These are phyloP conservation scores for Irpex sp. DNA, from an alignment of 1,284 basidiomycete species.

Conservation along the genomic window DNA sequence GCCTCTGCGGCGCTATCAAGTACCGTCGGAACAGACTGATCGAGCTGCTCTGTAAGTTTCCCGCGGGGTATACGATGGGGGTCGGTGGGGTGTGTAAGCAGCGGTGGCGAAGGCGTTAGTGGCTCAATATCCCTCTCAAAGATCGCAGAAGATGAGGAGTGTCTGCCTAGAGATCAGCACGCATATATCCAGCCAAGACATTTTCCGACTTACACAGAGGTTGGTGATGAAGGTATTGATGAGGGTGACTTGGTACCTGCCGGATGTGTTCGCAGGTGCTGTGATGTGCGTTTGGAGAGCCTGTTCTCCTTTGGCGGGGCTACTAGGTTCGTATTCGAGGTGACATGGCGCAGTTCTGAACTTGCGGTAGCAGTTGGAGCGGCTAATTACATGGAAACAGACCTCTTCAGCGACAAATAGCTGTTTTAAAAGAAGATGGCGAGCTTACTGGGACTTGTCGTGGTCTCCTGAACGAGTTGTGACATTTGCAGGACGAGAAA, in stretches of 20 bases:
- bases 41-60: conserved; percentile 63
- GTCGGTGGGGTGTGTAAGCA: conserved; percentile 39
- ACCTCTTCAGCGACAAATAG: not conserved
- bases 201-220: conserved; percentile 53
- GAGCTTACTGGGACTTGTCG: not conserved
- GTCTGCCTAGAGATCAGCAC: conserved; percentile 33
- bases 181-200: conserved; percentile 7
- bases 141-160: conserved; percentile 74
- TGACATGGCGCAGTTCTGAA: conserved; percentile 38
- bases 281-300: conserved; percentile 36
- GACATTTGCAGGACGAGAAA: conserved; percentile 2
- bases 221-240: conserved; percentile 71
- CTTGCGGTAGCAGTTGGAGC: conserved; percentile 20
- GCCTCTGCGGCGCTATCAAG: conserved; percentile 68
- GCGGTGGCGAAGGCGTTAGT: conserved; percentile 44
- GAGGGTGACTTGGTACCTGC: conserved; percentile 56
- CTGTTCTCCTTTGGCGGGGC: conserved; percentile 33
- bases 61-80: conserved; percentile 69
- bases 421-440: not conserved
- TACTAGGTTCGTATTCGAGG: conserved; percentile 36
- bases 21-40: conserved; percentile 69
- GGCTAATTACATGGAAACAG: not conserved
- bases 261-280: conserved; percentile 41
- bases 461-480: conserved; percentile 1
- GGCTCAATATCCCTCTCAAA: conserved; percentile 81